Percentiles rank a stretch among this genome's conserved stretches.
Evolutionary conservation across 179 eudicot species (phyloP).

Genomic region (Sideroxylon spinosum): DNA sequence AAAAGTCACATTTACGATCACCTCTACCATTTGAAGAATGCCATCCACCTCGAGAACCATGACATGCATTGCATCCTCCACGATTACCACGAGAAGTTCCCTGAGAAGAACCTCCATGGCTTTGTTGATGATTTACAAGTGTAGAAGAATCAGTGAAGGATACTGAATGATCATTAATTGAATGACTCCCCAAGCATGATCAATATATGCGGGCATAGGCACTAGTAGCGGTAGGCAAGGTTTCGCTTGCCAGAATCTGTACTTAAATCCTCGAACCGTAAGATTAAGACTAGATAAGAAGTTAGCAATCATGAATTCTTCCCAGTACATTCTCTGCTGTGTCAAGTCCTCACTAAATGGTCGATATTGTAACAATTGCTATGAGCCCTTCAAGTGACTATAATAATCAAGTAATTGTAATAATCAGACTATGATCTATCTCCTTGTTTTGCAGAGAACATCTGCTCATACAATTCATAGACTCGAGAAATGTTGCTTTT

Average conservation of each 20-base stretch:
- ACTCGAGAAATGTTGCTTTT: too few relatives aligned
- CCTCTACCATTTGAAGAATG: neutral
- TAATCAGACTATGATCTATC: too few relatives aligned
- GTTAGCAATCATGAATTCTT: neutral
- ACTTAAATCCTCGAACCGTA: neutral
- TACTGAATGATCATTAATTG: too few relatives aligned
- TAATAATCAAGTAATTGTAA: neutral
- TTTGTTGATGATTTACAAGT: too few relatives aligned
- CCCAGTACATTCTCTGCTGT: neutral
- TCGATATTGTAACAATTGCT: neutral
- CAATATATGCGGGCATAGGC: neutral
- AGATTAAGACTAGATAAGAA: neutral
- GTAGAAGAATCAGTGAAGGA: neutral
- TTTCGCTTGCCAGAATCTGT: neutral
- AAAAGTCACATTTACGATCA: neutral
- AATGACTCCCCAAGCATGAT: neutral
- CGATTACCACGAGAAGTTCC: neutral
- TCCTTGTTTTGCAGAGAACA: neutral
- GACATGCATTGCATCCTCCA: neutral
- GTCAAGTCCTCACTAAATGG: neutral
- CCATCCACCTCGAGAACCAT: neutral
- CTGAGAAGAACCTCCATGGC: too few relatives aligned
- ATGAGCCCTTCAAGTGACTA: neutral
- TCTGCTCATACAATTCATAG: too few relatives aligned
- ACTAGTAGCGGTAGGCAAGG: neutral